phyloP scores from a whole-genome alignment of 2,329 filamentous ascomycete genomes.

The Lachnellula willkommii region DNA sequence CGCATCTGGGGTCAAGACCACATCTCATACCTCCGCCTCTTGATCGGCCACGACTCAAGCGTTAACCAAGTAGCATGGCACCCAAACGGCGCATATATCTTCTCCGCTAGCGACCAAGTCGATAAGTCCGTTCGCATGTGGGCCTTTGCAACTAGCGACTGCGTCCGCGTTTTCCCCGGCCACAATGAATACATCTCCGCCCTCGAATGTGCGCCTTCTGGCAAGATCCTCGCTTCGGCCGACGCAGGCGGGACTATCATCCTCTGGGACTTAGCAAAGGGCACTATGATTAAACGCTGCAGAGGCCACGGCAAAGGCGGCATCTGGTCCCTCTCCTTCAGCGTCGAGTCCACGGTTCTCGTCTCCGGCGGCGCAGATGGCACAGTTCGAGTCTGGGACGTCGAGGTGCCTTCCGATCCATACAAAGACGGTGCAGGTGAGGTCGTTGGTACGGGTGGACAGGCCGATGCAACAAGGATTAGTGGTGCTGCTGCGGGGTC shows the following conservation, averaged over 20 bases:
- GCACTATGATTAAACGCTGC: conserved; percentile 82
- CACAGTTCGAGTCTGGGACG: conserved; percentile 92
- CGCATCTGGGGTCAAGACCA: conserved; percentile 91
- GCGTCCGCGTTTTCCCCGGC: conserved; percentile 86
- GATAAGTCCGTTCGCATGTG: conserved; percentile 97
- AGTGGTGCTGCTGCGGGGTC: conserved; percentile 30
- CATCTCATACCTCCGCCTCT: conserved; percentile 78
- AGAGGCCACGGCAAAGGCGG: conserved; percentile 90
- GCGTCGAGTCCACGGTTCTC: conserved; percentile 83
- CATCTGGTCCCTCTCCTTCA: conserved; percentile 90
- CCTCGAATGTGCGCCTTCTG: conserved; percentile 79
- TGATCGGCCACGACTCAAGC: conserved; percentile 87
- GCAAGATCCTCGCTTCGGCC: conserved; percentile 84
- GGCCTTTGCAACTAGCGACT: conserved; percentile 81
- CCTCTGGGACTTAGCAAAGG: conserved; percentile 89
- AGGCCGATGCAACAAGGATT: conserved; percentile 48
- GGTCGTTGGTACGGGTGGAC: conserved; percentile 35
- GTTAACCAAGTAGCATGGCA: conserved; percentile 94
- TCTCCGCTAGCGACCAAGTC: conserved; percentile 79
- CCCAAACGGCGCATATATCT: conserved; percentile 87
- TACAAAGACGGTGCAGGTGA: conserved; percentile 47
- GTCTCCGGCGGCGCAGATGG: conserved; percentile 88
- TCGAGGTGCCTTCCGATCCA: conserved; percentile 64
- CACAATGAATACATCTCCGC: conserved; percentile 84
- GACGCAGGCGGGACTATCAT: conserved; percentile 86